Percentiles rank a stretch among this genome's conserved stretches.
These are phyloP conservation scores for Hyaloscypha variabilis DNA, from an alignment of 495 filamentous ascomycete species.

Conservation along the genomic window DNA sequence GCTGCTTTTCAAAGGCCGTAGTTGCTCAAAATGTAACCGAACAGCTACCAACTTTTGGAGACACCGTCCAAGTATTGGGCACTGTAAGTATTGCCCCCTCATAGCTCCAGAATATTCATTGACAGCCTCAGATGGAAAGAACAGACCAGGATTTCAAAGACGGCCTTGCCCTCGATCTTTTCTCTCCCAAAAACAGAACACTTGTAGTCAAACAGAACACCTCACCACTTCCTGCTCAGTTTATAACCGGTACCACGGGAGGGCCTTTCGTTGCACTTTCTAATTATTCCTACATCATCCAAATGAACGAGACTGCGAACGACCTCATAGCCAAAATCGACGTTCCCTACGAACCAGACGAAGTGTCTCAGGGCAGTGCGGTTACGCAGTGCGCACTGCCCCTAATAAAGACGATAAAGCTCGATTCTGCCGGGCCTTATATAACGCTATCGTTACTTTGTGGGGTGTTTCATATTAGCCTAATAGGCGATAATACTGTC, in stretches of 20 bases:
- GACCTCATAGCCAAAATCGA: constrained; percentile 30
- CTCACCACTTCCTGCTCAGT: constrained; percentile 20
- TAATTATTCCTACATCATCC: constrained; percentile 27
- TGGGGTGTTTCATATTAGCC: no score
- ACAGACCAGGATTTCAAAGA: constrained; percentile 30
- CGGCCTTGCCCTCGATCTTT: constrained; percentile 24
- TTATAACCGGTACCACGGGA: constrained; percentile 24
- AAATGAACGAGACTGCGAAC: constrained; percentile 26
- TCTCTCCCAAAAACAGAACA: constrained; percentile 26
- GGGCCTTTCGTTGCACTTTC: constrained; percentile 22
- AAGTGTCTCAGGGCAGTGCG: no score
- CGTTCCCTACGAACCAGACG: constrained; percentile 28
- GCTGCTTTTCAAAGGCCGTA: constrained; percentile 6
- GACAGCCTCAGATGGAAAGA: constrained; percentile 24
- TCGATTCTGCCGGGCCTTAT: no score
- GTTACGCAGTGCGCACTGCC: no score
- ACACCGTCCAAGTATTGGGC: constrained; percentile 20
- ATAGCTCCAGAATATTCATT: not conserved
- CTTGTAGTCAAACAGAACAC: constrained; percentile 26
- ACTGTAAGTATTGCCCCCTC: constrained; percentile 6
- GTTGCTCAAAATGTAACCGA: constrained; percentile 21
- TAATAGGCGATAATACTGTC: no score
- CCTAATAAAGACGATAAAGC: no score
- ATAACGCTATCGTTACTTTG: no score
- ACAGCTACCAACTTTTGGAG: constrained; percentile 21